Conservation (phyloP, 768 basidiomycete genomes). For the Gymnopilus dilepis region DNA sequence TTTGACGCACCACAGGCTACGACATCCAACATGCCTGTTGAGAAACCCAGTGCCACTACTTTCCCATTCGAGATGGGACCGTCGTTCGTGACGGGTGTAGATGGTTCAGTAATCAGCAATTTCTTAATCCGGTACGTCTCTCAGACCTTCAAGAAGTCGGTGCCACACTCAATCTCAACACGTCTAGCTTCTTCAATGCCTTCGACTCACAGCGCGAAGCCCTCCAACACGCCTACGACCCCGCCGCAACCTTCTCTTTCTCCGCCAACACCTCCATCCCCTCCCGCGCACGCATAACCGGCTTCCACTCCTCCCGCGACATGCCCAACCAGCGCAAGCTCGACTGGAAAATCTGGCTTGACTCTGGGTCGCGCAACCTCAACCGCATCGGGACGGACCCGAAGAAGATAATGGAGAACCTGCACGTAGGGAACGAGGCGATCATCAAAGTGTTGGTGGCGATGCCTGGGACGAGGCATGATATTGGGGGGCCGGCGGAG, state of each 20-base stretch:
- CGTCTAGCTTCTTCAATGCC: constrained; percentile 75
- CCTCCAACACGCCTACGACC: constrained; percentile 78
- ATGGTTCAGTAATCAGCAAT: constrained; percentile 66
- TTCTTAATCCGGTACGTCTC: constrained; percentile 76
- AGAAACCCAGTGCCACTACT: constrained; percentile 62
- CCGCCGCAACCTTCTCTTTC: constrained; percentile 90
- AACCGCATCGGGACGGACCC: constrained; percentile 63
- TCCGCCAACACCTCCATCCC: constrained; percentile 86
- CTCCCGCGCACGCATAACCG: constrained; percentile 74
- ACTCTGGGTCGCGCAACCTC: constrained; percentile 79
- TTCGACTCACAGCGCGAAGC: constrained; percentile 79
- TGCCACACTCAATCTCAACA: constrained; percentile 14
- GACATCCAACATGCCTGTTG: constrained; percentile 43
- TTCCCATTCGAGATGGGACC: constrained; percentile 81
- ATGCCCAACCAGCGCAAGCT: constrained; percentile 86
- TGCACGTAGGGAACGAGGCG: constrained; percentile 75
- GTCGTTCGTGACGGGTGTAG: constrained; percentile 78
- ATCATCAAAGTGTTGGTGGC: constrained; percentile 61
- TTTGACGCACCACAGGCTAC: constrained; percentile 75
- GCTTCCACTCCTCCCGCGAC: constrained; percentile 61
- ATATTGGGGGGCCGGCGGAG: constrained; percentile 74
- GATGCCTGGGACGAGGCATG: constrained; percentile 84
- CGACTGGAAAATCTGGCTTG: constrained; percentile 77
- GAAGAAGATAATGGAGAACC: constrained; percentile 64
- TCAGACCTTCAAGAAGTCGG: not conserved